Conservation (phyloP, 2,329 filamentous ascomycete genomes). For the Phialemonium atrogriseum region DNA sequence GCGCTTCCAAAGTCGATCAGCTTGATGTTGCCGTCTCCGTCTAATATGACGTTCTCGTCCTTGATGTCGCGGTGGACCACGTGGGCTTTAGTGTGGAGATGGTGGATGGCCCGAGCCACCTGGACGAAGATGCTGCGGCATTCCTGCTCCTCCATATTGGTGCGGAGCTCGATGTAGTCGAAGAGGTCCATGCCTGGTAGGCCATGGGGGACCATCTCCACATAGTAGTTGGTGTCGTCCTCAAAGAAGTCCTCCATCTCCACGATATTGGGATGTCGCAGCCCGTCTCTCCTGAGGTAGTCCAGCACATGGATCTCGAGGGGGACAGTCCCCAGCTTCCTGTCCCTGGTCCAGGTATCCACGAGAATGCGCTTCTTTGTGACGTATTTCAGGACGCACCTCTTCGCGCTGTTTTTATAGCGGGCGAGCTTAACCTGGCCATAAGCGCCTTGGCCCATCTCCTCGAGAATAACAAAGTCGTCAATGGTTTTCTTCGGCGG, state of each 20-base stretch:
- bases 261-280: slow-evolving; percentile 61
- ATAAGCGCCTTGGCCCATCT: slow-evolving; percentile 97
- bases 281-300: slow-evolving; percentile 70
- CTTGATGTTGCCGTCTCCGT: slow-evolving; percentile 92
- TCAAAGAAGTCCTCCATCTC: slow-evolving; percentile 69
- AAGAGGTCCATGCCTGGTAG: slow-evolving; percentile 97
- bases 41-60: slow-evolving; percentile 94
- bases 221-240: slow-evolving; percentile 91
- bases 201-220: slow-evolving; percentile 94
- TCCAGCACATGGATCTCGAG: slow-evolving; percentile 96
- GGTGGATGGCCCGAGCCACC: slow-evolving; percentile 80
- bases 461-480: slow-evolving; percentile 88
- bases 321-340: slow-evolving; percentile 85
- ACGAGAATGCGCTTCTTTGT: slow-evolving; percentile 95
- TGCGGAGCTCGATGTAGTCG: slow-evolving; percentile 93
- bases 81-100: slow-evolving; percentile 80
- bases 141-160: slow-evolving; percentile 93
- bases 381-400: slow-evolving; percentile 94
- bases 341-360: slow-evolving; percentile 95
- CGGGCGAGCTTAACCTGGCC: slow-evolving; percentile 93
- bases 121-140: slow-evolving; percentile 93
- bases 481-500: slow-evolving; percentile 69
- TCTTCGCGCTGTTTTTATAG: slow-evolving; percentile 71
- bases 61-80: slow-evolving; percentile 99
- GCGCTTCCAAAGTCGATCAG: slow-evolving; percentile 97